These are phyloP conservation scores for Ophiosphaerella herpotricha DNA, from an alignment of 2,329 filamentous ascomycete genomes.

Conservation along the genomic window DNA sequence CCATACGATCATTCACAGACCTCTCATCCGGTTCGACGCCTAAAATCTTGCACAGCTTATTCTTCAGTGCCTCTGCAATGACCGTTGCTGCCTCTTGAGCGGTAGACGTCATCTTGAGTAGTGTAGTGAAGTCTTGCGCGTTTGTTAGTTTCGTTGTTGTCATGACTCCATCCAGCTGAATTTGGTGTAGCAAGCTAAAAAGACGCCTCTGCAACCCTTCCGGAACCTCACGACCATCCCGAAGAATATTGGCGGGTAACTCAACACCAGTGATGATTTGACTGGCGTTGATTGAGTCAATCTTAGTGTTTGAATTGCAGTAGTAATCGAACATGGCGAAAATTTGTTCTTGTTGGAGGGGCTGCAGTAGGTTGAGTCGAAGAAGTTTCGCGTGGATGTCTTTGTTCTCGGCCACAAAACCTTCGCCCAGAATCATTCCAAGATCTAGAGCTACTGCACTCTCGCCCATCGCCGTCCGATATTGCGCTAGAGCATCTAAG, in stretches of 20 bases:
- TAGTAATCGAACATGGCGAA: not conserved
- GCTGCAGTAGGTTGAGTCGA: not conserved
- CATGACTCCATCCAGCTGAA: no score
- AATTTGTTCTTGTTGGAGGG: not conserved
- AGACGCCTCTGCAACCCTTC: not conserved
- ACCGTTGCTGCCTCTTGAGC: not conserved
- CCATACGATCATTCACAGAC: not conserved
- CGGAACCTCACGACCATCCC: not conserved
- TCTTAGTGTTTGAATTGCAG: not conserved
- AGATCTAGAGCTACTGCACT: conserved; percentile 44
- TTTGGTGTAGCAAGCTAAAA: no score
- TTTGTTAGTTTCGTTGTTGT: not conserved
- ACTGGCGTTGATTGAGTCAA: not conserved
- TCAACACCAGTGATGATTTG: not conserved
- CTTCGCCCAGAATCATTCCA: conserved; percentile 19
- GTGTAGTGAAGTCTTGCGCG: no score
- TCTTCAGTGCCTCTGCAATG: not conserved
- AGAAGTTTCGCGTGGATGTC: not conserved
- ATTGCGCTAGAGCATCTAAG: conserved; percentile 25
- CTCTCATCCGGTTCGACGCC: not conserved
- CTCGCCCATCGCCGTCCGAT: conserved; percentile 15
- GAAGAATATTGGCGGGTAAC: not conserved
- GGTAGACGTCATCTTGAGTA: no score
- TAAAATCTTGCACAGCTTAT: not conserved
- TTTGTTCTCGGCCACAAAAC: conserved; percentile 30